Conservation (phyloP, 441 rosid species). For the Syzygium malaccense region DNA sequence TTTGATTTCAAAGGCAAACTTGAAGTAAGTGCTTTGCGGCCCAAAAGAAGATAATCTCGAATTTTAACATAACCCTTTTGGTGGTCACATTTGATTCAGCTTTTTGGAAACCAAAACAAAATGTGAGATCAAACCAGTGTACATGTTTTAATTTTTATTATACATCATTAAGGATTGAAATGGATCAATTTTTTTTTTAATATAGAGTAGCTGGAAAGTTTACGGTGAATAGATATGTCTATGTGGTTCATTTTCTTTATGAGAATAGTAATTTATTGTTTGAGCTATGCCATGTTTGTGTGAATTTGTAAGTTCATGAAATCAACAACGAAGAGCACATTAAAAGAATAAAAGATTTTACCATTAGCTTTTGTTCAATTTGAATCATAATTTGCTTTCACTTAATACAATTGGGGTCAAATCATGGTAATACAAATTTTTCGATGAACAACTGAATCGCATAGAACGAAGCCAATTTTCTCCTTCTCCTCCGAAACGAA, state of each 20-base stretch:
- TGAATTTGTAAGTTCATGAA: background rate
- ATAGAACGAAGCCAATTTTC: no score
- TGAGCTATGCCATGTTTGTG: background rate
- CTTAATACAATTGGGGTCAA: no score
- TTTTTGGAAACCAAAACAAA: background rate
- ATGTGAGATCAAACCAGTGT: background rate
- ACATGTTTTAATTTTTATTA: background rate
- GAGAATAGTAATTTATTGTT: background rate
- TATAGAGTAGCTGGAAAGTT: background rate
- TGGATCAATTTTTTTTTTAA: background rate
- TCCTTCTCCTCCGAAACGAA: no score
- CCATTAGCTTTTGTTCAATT: no score
- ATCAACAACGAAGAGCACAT: background rate
- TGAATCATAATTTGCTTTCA: no score
- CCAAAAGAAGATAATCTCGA: background rate
- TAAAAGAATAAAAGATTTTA: background rate
- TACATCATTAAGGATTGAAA: background rate
- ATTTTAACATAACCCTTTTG: background rate
- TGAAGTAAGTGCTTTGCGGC: background rate
- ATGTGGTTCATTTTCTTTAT: background rate
- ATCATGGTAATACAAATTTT: no score
- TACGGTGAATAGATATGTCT: background rate
- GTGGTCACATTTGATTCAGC: background rate
- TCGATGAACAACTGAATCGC: no score
- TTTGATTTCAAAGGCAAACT: background rate